These are phyloP conservation scores for Oxytropis ochrocephala DNA, from an alignment of 306 rosid genomes.

Conservation along the genomic window DNA sequence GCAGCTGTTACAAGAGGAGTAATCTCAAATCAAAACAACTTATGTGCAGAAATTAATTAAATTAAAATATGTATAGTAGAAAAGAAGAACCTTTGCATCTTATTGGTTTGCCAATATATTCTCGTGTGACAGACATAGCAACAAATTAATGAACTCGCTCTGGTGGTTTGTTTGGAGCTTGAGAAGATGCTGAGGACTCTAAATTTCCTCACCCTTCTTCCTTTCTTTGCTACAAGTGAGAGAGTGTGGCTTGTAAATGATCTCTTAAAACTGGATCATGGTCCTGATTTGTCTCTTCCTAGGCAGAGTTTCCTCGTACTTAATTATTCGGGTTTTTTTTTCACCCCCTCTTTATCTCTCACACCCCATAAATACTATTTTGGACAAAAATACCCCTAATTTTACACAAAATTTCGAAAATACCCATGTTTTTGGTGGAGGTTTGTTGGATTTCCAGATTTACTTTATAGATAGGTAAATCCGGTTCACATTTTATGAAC, in stretches of 20 bases:
- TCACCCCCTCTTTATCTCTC: no score
- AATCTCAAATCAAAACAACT: not conserved
- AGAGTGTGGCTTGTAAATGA: not conserved
- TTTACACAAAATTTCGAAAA: no score
- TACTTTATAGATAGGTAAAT: no score
- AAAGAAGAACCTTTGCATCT: slow-evolving; percentile 43
- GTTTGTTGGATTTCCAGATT: no score
- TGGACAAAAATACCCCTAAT: no score
- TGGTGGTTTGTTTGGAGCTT: no score
- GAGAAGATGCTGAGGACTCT: not conserved
- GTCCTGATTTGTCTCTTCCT: not conserved
- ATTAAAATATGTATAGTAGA: no score
- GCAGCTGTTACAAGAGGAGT: slow-evolving; percentile 42
- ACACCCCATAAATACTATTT: no score
- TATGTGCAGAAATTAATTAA: not conserved
- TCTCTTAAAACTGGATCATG: not conserved
- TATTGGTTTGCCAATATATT: slow-evolving; percentile 26
- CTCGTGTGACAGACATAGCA: slow-evolving; percentile 20
- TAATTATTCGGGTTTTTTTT: no score
- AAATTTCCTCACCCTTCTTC: not conserved
- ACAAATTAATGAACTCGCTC: not conserved
- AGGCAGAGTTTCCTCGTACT: no score
- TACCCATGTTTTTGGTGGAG: no score
- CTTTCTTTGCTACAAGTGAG: not conserved
- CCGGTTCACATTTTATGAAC: no score